A percentile compares a stretch with the other conserved stretches of the same genome.
phyloP scores from a whole-genome alignment of 441 rosid species.

The Brassica balearica region DNA sequence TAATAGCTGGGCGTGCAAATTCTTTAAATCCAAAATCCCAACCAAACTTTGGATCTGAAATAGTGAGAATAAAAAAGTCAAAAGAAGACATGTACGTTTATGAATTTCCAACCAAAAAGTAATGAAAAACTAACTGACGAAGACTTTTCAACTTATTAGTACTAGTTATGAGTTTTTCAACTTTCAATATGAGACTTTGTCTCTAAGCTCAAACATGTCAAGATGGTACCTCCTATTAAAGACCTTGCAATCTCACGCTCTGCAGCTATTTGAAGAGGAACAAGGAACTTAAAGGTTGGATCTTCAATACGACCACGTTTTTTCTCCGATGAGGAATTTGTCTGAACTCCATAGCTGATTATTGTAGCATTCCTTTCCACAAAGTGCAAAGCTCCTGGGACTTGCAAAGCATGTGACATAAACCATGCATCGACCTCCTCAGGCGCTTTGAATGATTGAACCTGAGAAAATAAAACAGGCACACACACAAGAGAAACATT shows the following conservation, averaged over 20 bases:
- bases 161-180: too few relatives aligned
- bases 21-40: conserved; percentile 83
- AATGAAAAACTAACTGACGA: too few relatives aligned
- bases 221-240: conserved; percentile 58
- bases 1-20: conserved; percentile 70
- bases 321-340: conserved; percentile 66
- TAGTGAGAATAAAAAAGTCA: background rate
- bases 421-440: conserved; percentile 82
- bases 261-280: conserved; percentile 83
- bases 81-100: background rate
- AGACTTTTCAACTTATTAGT: too few relatives aligned
- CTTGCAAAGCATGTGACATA: conserved; percentile 54
- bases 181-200: too few relatives aligned
- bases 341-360: conserved; percentile 82
- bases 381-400: conserved; percentile 88
- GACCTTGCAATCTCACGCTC: conserved; percentile 95
- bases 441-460: conserved; percentile 62
- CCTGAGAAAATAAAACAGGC: conserved; percentile 49
- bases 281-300: conserved; percentile 50
- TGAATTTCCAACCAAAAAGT: too few relatives aligned
- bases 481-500: background rate
- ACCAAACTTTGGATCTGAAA: conserved; percentile 64
- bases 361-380: conserved; percentile 54
- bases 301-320: conserved; percentile 72
- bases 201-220: conserved; percentile 1